These are phyloP conservation scores for Paracorniculantispora psalliotae DNA, from an alignment of 2,329 filamentous ascomycete genomes.

Conservation along the genomic window DNA sequence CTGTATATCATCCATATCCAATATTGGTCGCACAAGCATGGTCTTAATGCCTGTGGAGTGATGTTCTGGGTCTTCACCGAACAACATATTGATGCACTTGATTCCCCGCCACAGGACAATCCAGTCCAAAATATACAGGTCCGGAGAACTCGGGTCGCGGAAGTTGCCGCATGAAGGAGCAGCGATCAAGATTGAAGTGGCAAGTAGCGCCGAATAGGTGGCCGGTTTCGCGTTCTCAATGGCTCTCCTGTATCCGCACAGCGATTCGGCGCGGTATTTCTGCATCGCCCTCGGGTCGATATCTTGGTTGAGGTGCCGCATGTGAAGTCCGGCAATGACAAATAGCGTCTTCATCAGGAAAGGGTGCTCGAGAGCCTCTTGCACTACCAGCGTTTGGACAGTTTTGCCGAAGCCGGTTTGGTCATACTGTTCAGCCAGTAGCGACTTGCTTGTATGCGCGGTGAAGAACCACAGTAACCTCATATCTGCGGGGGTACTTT, in stretches of 20 bases:
- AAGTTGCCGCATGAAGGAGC: constrained; percentile 47
- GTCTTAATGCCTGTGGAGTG: constrained; percentile 18
- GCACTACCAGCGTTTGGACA: constrained; percentile 42
- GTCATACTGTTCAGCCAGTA: constrained; percentile 36
- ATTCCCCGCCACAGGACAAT: constrained; percentile 52
- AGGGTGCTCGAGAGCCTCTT: constrained; percentile 45
- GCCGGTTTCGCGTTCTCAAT: constrained; percentile 41
- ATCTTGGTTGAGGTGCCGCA: constrained; percentile 36
- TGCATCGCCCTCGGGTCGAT: constrained; percentile 36
- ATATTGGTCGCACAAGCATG: background rate
- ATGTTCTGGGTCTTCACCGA: background rate
- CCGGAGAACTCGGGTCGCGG: constrained; percentile 38
- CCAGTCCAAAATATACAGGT: constrained; percentile 52
- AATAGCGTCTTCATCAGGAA: constrained; percentile 54
- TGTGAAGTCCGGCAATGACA: constrained; percentile 45
- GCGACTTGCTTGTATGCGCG: constrained; percentile 39
- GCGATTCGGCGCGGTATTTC: constrained; percentile 44
- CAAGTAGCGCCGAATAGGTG: constrained; percentile 45
- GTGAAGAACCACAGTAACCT: constrained; percentile 53
- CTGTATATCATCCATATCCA: background rate
- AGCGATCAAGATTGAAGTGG: constrained; percentile 47
- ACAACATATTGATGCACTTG: background rate
- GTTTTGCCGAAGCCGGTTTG: constrained; percentile 35
- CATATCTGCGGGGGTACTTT: constrained; percentile 35
- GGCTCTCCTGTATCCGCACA: constrained; percentile 47